Percentiles rank a stretch among this genome's conserved stretches.
phyloP scores from a whole-genome alignment of 495 filamentous ascomycete genomes.

The Annulohypoxylon bovei region DNA sequence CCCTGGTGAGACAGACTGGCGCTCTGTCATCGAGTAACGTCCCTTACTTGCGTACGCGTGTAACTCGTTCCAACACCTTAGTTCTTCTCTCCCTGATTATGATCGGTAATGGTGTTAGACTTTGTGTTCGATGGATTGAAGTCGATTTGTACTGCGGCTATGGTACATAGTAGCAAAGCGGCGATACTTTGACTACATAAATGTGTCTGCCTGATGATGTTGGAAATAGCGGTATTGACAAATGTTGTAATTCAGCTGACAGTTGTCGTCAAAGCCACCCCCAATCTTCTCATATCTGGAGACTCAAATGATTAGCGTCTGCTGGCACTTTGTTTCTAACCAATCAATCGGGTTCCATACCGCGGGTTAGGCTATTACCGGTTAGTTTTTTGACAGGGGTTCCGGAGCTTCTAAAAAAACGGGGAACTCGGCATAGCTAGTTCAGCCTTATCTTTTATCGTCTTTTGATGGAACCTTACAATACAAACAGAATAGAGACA shows the following conservation, averaged over 20 bases:
- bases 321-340: constrained; percentile 14
- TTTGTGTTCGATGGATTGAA: not conserved
- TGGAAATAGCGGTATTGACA: constrained; percentile 4
- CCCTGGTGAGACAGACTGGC: constrained; percentile 13
- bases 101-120: not conserved
- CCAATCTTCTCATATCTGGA: constrained; percentile 16
- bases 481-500: not conserved
- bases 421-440: constrained; percentile 23
- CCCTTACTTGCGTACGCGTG: constrained; percentile 19
- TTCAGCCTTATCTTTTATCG: constrained; percentile 32
- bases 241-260: constrained; percentile 23
- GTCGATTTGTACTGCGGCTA: not conserved
- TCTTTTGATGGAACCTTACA: not conserved
- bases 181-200: not conserved
- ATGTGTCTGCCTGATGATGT: not conserved
- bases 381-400: constrained; percentile 16
- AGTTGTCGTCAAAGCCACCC: constrained; percentile 31
- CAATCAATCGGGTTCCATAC: constrained; percentile 21
- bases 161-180: not conserved
- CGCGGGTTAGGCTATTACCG: constrained; percentile 37
- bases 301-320: constrained; percentile 3
- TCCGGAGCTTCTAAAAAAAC: constrained; percentile 20
- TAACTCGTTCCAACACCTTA: not conserved
- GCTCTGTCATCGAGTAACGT: not conserved
- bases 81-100: not conserved